Percentiles rank a stretch among this genome's conserved stretches.
These are phyloP conservation scores for Cadophora sp. DNA, from an alignment of 2,329 filamentous ascomycete genomes.

Conservation along the genomic window DNA sequence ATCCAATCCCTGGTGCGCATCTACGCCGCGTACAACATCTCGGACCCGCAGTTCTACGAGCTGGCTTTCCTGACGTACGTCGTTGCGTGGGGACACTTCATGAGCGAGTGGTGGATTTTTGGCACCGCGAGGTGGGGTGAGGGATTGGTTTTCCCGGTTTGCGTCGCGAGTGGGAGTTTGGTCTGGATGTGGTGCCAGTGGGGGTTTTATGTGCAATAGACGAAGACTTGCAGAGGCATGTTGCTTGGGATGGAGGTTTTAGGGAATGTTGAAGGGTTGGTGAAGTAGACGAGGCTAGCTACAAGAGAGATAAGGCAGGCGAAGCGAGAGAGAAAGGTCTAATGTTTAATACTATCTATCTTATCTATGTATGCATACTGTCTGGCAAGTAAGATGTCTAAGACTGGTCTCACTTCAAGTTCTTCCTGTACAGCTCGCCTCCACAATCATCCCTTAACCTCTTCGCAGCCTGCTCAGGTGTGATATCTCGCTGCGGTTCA, in stretches of 20 bases:
- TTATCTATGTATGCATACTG: background rate
- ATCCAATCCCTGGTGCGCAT: conserved; percentile 65
- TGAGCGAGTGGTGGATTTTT: conserved; percentile 81
- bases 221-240: conserved; percentile 18
- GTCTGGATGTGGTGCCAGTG: conserved; percentile 73
- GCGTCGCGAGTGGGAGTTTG: conserved; percentile 55
- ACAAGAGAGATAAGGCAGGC: background rate
- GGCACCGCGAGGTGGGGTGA: conserved; percentile 72
- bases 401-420: conserved; percentile 26
- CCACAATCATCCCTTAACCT: conserved; percentile 73
- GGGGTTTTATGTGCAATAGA: conserved; percentile 67
- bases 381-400: background rate
- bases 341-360: conserved; percentile 27
- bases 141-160: conserved; percentile 63
- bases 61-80: conserved; percentile 69
- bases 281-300: background rate
- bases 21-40: conserved; percentile 73
- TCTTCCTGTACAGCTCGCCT: conserved; percentile 82
- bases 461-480: conserved; percentile 90
- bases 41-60: conserved; percentile 64
- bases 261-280: background rate
- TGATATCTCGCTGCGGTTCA: conserved; percentile 98
- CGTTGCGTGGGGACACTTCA: conserved; percentile 62
- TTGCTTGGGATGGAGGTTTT: background rate
- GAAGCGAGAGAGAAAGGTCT: conserved; percentile 10